A percentile compares a stretch with the other conserved stretches of the same genome.
Evolutionary conservation across 345 rosid genomes (phyloP).

Genomic region (Citrus reticulata): DNA sequence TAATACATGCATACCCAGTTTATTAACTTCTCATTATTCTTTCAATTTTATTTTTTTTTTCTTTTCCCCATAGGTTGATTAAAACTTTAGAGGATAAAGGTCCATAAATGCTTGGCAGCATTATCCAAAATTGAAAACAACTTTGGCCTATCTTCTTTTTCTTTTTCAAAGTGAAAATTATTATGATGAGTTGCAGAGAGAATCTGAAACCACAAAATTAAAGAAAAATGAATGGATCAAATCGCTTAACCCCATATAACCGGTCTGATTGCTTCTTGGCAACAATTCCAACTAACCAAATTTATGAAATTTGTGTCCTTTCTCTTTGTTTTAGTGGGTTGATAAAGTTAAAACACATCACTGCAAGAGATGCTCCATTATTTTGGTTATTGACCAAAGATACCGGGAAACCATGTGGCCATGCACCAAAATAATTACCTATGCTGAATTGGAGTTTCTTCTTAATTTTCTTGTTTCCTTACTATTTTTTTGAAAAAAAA

Average conservation of each 20-base stretch:
- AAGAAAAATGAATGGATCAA: background rate
- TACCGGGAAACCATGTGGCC: too few species aligned
- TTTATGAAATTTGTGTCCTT: background rate
- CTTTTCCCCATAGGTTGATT: background rate
- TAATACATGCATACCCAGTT: too few species aligned
- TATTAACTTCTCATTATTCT: background rate
- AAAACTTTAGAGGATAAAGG: background rate
- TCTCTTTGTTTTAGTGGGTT: background rate
- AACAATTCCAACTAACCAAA: background rate
- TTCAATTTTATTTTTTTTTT: background rate
- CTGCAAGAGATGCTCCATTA: background rate
- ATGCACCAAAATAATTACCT: too few species aligned
- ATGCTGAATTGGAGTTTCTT: too few species aligned
- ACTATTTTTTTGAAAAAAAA: too few species aligned
- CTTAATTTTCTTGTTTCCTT: too few species aligned
- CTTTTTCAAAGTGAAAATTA: background rate
- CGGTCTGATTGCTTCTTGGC: background rate
- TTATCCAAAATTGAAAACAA: background rate
- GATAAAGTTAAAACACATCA: too few species aligned
- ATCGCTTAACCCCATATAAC: background rate
- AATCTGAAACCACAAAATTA: background rate
- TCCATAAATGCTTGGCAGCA: background rate
- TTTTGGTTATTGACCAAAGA: background rate
- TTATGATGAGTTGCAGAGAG: background rate
- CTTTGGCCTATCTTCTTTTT: background rate